Percentiles rank a stretch among this genome's conserved stretches.
phyloP scores from a whole-genome alignment of 2,329 filamentous ascomycete genomes.

The Moelleriella libera region DNA sequence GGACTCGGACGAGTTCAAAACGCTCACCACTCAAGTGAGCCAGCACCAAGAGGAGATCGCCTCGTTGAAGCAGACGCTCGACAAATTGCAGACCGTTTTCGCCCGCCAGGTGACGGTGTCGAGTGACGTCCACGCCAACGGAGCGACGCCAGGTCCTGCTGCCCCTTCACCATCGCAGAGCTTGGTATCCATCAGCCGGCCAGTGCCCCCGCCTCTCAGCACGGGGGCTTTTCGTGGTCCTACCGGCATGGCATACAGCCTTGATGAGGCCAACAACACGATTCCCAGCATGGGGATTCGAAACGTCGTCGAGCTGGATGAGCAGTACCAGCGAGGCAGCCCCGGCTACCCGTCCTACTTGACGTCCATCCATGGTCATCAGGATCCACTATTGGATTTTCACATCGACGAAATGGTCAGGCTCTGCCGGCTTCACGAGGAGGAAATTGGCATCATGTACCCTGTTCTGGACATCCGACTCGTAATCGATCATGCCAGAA shows the following conservation, averaged over 20 bases:
- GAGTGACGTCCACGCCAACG: constrained; percentile 26
- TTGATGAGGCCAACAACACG: constrained; percentile 77
- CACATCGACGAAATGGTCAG: constrained; percentile 67
- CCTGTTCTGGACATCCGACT: constrained; percentile 65
- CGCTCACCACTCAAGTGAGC: constrained; percentile 61
- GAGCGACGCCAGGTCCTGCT: constrained; percentile 11
- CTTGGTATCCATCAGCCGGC: constrained; percentile 20
- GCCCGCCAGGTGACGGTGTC: constrained; percentile 25
- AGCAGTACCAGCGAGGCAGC: constrained; percentile 30
- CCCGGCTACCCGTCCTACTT: constrained; percentile 7
- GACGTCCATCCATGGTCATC: constrained; percentile 19
- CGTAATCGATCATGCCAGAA: constrained; percentile 55
- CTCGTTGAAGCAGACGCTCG: constrained; percentile 58
- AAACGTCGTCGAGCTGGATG: constrained; percentile 43
- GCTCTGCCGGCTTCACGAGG: constrained; percentile 67
- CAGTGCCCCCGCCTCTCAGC: constrained; percentile 33
- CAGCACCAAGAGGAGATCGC: constrained; percentile 76
- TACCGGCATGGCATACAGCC: constrained; percentile 71
- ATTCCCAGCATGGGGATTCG: constrained; percentile 82
- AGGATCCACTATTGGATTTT: constrained; percentile 69
- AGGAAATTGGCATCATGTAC: constrained; percentile 88
- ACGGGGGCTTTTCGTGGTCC: constrained; percentile 66
- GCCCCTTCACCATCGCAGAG: constrained; percentile 30
- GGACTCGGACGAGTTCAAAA: constrained; percentile 80
- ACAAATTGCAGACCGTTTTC: constrained; percentile 43